A percentile compares a stretch with the other conserved stretches of the same genome.
Evolutionary conservation across 208 protist species (phyloP).

Genomic region (Wallacemonas sp.): DNA sequence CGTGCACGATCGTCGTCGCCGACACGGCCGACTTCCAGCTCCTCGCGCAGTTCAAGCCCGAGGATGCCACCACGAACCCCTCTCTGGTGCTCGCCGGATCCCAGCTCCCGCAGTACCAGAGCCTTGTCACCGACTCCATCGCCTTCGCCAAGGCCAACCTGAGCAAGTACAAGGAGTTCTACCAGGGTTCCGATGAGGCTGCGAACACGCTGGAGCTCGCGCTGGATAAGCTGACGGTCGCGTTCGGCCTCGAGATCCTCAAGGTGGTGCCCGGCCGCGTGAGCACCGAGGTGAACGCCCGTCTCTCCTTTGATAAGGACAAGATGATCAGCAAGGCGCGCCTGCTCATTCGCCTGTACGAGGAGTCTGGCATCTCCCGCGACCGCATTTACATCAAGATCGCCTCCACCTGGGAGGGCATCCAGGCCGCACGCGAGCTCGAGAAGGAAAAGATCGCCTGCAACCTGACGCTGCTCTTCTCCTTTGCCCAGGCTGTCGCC

Average conservation of each 20-base stretch:
- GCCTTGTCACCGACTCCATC: conserved; percentile 90
- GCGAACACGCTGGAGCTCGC: conserved; percentile 71
- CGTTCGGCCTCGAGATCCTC: conserved; percentile 97
- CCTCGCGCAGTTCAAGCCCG: conserved; percentile 92
- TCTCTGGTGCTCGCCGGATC: conserved; percentile 94
- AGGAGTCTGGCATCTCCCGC: conserved; percentile 89
- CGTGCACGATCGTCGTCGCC: conserved; percentile 89
- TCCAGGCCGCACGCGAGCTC: conserved; percentile 91
- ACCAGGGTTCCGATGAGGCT: conserved; percentile 30
- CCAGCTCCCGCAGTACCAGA: conserved; percentile 86
- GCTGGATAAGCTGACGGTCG: conserved; percentile 93
- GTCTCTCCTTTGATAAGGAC: conserved; percentile 96
- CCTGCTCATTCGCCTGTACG: conserved; percentile 94
- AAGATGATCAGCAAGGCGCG: conserved; percentile 93
- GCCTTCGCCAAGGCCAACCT: conserved; percentile 88
- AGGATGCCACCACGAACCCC: conserved; percentile 98
- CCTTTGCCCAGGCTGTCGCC: conserved; percentile 93
- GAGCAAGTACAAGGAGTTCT: conserved; percentile 41
- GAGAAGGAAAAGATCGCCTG: conserved; percentile 97
- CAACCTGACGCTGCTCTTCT: conserved; percentile 99
- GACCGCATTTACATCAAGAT: conserved; percentile 97
- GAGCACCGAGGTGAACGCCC: conserved; percentile 97
- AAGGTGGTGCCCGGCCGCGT: conserved; percentile 97
- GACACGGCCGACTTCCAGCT: conserved; percentile 97
- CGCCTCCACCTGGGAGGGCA: conserved; percentile 98